Percentiles rank a stretch among this genome's conserved stretches.
Conservation (phyloP, 371 early-diverging fungal genomes). For the Amoeboaphelidium occidentale region DNA sequence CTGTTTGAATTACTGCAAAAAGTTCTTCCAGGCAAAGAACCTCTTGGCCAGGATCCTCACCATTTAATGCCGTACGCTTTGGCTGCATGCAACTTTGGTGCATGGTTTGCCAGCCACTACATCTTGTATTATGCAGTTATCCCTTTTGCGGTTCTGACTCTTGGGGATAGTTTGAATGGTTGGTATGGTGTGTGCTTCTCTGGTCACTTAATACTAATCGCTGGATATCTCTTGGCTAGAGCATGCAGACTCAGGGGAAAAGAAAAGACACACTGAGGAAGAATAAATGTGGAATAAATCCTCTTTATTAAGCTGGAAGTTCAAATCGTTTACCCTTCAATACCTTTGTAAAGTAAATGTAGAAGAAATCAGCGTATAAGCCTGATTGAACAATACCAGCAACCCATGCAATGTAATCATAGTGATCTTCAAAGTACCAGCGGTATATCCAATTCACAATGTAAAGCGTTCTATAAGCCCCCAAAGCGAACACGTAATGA, state of each 20-base stretch:
- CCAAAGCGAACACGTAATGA: constrained; percentile 92
- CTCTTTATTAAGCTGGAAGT: constrained; percentile 15
- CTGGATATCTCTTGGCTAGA: background rate
- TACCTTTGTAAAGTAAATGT: constrained; percentile 79
- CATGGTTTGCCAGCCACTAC: background rate
- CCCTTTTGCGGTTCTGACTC: background rate
- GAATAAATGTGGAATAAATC: background rate
- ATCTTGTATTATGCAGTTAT: background rate
- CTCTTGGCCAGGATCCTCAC: too few relatives aligned
- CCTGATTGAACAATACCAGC: constrained; percentile 85
- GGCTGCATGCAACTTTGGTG: too few relatives aligned
- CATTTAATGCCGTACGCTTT: too few relatives aligned
- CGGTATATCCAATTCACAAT: constrained; percentile 89
- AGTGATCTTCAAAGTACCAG: constrained; percentile 1
- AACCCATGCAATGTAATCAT: constrained; percentile 44
- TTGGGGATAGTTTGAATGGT: background rate
- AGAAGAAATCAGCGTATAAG: constrained; percentile 94
- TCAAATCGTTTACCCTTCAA: constrained; percentile 47
- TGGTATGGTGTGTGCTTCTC: background rate
- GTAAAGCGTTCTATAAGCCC: constrained; percentile 88
- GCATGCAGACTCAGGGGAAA: background rate
- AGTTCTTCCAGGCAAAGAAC: too few relatives aligned
- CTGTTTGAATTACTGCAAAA: too few relatives aligned
- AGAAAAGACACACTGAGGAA: background rate
- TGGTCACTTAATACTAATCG: background rate